Base-by-base conservation (phyloP, 2,329 filamentous ascomycete genomes). In the Venturia effusa region DNA sequence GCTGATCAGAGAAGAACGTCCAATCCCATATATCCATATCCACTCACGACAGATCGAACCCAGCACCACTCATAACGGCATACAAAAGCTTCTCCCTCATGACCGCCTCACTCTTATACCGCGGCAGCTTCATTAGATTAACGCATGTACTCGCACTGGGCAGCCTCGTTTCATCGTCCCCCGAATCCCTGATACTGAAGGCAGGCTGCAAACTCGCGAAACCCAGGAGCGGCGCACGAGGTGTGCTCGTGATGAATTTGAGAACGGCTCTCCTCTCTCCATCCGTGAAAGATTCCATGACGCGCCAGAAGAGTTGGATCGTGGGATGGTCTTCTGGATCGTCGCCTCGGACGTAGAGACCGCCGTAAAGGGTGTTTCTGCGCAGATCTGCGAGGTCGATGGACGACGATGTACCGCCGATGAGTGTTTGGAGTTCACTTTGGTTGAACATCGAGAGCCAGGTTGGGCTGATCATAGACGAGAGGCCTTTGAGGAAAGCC, bases 401-500 rank as follows among this genome's bases (percentile, higher is more conserved):
- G 66, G 90, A 87, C 11, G 87, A 87, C 34, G 86, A 88, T 69
- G 96, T 92, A 54, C 94, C 94, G 62, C 92, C 90, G 19, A 99
- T 89, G 6, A 99, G 86, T 1, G 90, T 94, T 76, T 97, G 94
- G 4, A 99, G 83, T 74, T 99, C 94, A 3, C 85, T 85, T 74
- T 97, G 93, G 74, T 99, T 99, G 80, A 99, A 99, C 94, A 99
- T 97, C 70, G 88, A 92, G 4, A 99, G 83, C 94, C 94, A 99
- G 3, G 85, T 85, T 0, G 93, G 92, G 65, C 92, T 88, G 68
- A 99, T 94, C 71, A 99, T 96, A 67, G 87, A 82, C 27, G 89
- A 86, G 1, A 99, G 84, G 0, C 94, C 94, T 64, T 86, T 86
- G 8, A 99, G 82, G 74, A 99, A 99, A 1, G 92, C 91, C 27